A percentile compares a stretch with the other conserved stretches of the same genome.
Conservation (phyloP, 2,329 filamentous ascomycete species). For the Cladophialophora immunda region DNA sequence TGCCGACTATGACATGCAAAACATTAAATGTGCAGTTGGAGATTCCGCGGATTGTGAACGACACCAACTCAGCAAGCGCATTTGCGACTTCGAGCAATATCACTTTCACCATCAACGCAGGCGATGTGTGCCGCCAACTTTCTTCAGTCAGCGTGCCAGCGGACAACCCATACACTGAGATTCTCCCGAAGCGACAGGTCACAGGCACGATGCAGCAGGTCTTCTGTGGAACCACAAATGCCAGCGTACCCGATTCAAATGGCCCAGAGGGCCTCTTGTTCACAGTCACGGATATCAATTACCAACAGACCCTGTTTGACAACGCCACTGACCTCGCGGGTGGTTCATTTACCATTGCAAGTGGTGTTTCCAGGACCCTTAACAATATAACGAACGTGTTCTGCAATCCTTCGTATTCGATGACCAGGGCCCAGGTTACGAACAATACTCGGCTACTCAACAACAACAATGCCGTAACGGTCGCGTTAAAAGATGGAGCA, state of each 20-base stretch:
- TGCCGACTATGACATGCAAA: constrained; percentile 37
- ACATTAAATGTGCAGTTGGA: constrained; percentile 33
- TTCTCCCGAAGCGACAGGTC: constrained; percentile 33
- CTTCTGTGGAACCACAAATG: constrained; percentile 31
- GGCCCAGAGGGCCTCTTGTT: constrained; percentile 37
- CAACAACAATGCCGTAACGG: constrained; percentile 28
- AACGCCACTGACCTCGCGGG: constrained; percentile 37
- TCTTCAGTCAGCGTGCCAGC: constrained; percentile 35
- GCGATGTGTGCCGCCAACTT: constrained; percentile 31
- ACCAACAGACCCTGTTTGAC: constrained; percentile 36
- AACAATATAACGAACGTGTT: constrained; percentile 38
- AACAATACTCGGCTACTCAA: constrained; percentile 35
- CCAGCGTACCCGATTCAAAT: constrained; percentile 21
- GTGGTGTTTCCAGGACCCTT: constrained; percentile 36
- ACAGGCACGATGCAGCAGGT: constrained; percentile 36
- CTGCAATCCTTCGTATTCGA: constrained; percentile 36
- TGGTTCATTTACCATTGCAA: constrained; percentile 37
- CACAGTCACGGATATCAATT: constrained; percentile 36
- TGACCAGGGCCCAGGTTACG: constrained; percentile 36
- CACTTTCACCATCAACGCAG: constrained; percentile 34
- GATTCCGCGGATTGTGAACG: constrained; percentile 32
- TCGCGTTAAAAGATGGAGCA: constrained; percentile 39
- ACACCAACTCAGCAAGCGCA: constrained; percentile 30
- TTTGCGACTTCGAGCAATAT: constrained; percentile 37
- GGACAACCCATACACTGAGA: constrained; percentile 38